Evolutionary conservation across 768 basidiomycete species (phyloP).

Genomic region (Pulveroboletus sp.): DNA sequence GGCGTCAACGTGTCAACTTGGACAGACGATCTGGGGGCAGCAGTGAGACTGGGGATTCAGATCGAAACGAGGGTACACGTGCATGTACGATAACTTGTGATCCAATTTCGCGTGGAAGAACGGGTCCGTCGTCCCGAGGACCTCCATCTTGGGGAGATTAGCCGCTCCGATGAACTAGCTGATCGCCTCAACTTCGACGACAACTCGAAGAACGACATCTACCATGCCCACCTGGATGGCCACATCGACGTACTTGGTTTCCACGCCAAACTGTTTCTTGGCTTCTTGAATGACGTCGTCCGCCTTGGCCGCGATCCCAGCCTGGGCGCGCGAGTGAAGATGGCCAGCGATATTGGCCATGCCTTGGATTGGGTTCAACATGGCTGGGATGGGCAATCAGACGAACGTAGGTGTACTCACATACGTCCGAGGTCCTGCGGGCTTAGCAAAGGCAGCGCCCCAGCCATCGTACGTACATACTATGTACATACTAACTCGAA

Average conservation of each 20-base stretch:
- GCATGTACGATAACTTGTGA: constrained; percentile 60
- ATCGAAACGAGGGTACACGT: constrained; percentile 23
- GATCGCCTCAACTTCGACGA: constrained; percentile 1
- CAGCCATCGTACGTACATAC: too few relatives aligned
- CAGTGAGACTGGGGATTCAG: neutral
- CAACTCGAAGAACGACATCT: too few relatives aligned
- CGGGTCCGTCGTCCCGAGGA: constrained; percentile 60
- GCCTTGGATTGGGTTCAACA: constrained; percentile 11
- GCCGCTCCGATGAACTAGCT: constrained; percentile 67
- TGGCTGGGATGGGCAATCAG: neutral
- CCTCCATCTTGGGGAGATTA: constrained; percentile 65
- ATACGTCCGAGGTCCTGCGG: too few relatives aligned
- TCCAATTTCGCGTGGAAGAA: constrained; percentile 71
- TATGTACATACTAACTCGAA: too few relatives aligned
- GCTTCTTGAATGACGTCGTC: constrained; percentile 33
- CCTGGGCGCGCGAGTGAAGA: constrained; percentile 1
- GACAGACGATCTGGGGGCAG: constrained; percentile 55
- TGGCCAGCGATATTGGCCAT: constrained; percentile 13
- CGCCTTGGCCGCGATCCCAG: constrained; percentile 8
- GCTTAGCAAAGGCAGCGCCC: too few relatives aligned
- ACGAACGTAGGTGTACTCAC: neutral
- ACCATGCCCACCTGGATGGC: constrained; percentile 44
- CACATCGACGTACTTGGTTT: constrained; percentile 52
- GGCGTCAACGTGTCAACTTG: constrained; percentile 52
- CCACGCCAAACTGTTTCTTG: constrained; percentile 31